A percentile compares a stretch with the other conserved stretches of the same genome.
phyloP scores from a whole-genome alignment of 371 early-diverging fungal species.

The Gilbertella persicaria region DNA sequence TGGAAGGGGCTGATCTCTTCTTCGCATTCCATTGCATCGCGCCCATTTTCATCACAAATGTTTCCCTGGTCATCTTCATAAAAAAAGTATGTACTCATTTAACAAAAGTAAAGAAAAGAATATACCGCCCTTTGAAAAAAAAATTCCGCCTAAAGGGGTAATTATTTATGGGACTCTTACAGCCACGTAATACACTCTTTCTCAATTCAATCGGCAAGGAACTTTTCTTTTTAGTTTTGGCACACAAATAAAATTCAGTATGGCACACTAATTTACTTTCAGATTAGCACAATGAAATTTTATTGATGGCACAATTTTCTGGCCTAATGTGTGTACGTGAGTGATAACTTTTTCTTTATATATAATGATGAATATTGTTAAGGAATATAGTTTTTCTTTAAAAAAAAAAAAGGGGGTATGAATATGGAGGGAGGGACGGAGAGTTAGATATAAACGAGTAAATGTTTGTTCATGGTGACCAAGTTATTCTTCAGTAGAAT shows the following conservation, averaged over 20 bases:
- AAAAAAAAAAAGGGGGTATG: neutral
- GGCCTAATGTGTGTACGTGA: slow-evolving; percentile 5
- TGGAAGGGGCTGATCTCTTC: too few species aligned
- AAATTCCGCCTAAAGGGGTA: neutral
- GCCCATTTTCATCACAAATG: too few species aligned
- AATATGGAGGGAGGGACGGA: too few species aligned
- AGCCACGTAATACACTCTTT: neutral
- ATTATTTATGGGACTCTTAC: neutral
- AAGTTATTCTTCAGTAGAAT: slow-evolving; percentile 14
- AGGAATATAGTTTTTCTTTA: slow-evolving; percentile 10
- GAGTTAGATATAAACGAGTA: slow-evolving; percentile 5
- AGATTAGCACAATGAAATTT: slow-evolving; percentile 11
- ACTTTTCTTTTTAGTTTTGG: too few species aligned
- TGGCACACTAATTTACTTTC: too few species aligned
- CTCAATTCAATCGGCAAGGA: neutral
- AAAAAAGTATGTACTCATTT: too few species aligned
- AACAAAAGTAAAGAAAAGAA: too few species aligned
- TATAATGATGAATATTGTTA: slow-evolving; percentile 10
- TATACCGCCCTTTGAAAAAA: too few species aligned
- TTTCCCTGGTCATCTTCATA: too few species aligned
- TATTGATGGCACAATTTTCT: too few species aligned
- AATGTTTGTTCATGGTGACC: slow-evolving; percentile 9
- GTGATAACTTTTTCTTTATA: slow-evolving; percentile 8
- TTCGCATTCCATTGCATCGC: too few species aligned
- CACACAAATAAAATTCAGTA: too few species aligned